phyloP scores from a whole-genome alignment of 2,329 filamentous ascomycete genomes.

The Acrodontium crateriforme region DNA sequence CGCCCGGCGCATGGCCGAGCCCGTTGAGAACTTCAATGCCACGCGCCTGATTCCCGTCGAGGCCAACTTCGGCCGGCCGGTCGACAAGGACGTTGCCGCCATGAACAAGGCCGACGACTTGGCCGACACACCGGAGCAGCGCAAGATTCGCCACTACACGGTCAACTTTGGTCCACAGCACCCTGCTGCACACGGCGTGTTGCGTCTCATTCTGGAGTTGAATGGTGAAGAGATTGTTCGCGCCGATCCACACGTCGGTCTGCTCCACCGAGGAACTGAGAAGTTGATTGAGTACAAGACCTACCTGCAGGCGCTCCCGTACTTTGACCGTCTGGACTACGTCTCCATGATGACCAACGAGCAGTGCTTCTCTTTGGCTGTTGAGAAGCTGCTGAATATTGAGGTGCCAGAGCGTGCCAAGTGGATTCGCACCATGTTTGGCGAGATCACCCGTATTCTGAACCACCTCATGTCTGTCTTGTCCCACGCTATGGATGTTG shows the following conservation, averaged over 20 bases:
- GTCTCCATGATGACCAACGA: conserved; percentile 99
- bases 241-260: conserved; percentile 88
- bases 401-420: conserved; percentile 93
- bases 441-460: conserved; percentile 80
- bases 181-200: conserved; percentile 93
- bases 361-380: conserved; percentile 88
- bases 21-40: conserved; percentile 27
- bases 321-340: conserved; percentile 98
- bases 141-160: conserved; percentile 96
- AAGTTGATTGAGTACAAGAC: conserved; percentile 99
- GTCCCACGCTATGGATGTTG: conserved; percentile 97
- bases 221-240: conserved; percentile 96
- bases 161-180: conserved; percentile 99
- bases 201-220: conserved; percentile 92
- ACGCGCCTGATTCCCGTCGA: conserved; percentile 54
- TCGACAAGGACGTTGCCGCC: conserved; percentile 30
- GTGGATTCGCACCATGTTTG: conserved; percentile 92
- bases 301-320: conserved; percentile 92
- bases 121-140: conserved; percentile 39
- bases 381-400: conserved; percentile 95
- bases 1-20: conserved; percentile 48
- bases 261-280: conserved; percentile 93
- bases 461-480: conserved; percentile 98
- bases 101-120: conserved; percentile 30
- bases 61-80: conserved; percentile 44